Percentiles rank a stretch among this genome's conserved stretches.
Evolutionary conservation across 805 yeast genomes (phyloP).

Genomic region (Millerago galiae): DNA sequence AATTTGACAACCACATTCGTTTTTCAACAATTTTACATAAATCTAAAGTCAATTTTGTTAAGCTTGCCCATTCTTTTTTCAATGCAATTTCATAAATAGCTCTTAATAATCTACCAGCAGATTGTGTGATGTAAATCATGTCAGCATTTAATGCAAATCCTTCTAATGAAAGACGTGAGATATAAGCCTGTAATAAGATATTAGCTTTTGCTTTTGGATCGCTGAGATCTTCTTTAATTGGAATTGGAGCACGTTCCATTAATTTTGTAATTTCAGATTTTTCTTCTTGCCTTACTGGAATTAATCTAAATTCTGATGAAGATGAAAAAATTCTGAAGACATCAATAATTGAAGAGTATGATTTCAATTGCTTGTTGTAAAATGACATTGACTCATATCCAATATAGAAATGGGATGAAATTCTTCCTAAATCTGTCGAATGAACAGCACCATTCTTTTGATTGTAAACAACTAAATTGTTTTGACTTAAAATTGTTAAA

Average conservation of each 20-base stretch:
- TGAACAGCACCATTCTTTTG: constrained; percentile 38
- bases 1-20: constrained; percentile 76
- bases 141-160: constrained; percentile 92
- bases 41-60: constrained; percentile 51
- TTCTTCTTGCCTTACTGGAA: constrained; percentile 87
- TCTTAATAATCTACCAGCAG: constrained; percentile 82
- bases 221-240: constrained; percentile 63
- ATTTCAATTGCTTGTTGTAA: constrained; percentile 57
- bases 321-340: constrained; percentile 68
- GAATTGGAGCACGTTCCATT: constrained; percentile 75
- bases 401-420: constrained; percentile 85
- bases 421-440: constrained; percentile 68
- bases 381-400: constrained; percentile 63
- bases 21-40: constrained; percentile 75
- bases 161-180: constrained; percentile 67
- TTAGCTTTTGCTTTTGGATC: constrained; percentile 77
- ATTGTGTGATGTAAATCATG: constrained; percentile 88
- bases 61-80: constrained; percentile 62
- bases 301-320: constrained; percentile 79
- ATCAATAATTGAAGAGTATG: constrained; percentile 65
- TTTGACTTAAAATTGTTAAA: constrained; percentile 46
- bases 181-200: constrained; percentile 76
- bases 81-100: constrained; percentile 79
- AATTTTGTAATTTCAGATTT: constrained; percentile 63
- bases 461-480: constrained; percentile 58